These are phyloP conservation scores for Discostella stelligeroides DNA, from an alignment of 108 stramenopile genomes.

Conservation along the genomic window DNA sequence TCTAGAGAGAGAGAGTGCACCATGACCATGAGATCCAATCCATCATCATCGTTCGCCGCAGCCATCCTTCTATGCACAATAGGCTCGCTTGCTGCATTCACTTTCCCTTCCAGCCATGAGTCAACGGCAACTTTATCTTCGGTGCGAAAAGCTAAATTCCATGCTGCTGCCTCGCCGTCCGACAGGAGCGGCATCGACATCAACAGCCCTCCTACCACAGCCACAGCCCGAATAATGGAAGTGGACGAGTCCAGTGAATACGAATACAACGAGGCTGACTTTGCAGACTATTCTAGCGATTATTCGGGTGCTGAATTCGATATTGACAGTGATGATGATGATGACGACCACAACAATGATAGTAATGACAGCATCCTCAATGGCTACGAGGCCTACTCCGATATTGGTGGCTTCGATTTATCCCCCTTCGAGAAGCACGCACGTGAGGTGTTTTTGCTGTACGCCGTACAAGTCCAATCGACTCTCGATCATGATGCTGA, in stretches of 20 bases:
- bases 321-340: constrained; percentile 2
- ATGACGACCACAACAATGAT: constrained; percentile 16
- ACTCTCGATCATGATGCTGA: constrained; percentile 38
- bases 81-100: neutral
- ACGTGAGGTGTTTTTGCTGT: constrained; percentile 48
- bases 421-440: constrained; percentile 50
- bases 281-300: constrained; percentile 45
- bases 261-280: constrained; percentile 50
- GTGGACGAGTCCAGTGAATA: constrained; percentile 32
- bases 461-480: constrained; percentile 44
- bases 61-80: constrained; percentile 12
- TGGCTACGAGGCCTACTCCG: constrained; percentile 17
- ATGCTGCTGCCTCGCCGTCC: neutral
- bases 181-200: neutral
- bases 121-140: neutral
- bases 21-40: constrained; percentile 12
- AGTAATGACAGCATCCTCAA: constrained; percentile 9
- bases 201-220: constrained; percentile 8
- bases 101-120: neutral
- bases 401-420: constrained; percentile 35
- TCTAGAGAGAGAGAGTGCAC: neutral
- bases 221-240: neutral
- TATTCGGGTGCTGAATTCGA: constrained; percentile 16
- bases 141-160: neutral
- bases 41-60: neutral